Evolutionary conservation across 2,329 filamentous ascomycete species (phyloP).

Genomic region (Aspergillus transmontanensis): DNA sequence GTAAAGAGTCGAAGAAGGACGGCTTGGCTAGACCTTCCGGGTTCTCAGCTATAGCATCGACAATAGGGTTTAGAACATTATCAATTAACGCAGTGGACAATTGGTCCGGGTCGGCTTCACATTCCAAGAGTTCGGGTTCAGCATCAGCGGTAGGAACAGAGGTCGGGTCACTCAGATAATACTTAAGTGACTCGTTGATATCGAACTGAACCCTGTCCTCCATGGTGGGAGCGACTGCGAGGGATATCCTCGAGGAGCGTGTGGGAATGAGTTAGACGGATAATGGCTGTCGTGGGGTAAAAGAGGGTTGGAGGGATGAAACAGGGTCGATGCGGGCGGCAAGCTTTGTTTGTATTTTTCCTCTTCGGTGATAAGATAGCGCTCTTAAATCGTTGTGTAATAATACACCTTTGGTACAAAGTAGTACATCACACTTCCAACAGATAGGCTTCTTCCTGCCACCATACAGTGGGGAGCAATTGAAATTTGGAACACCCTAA

Average conservation of each 20-base stretch:
- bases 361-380: constrained; percentile 22
- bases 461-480: too few species aligned
- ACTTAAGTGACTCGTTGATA: constrained; percentile 93
- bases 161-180: constrained; percentile 91
- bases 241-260: constrained; percentile 19
- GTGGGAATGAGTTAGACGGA: neutral
- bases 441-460: neutral
- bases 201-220: constrained; percentile 75
- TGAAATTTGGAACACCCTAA: too few species aligned
- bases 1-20: constrained; percentile 84
- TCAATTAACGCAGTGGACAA: constrained; percentile 80
- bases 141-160: constrained; percentile 84
- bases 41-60: constrained; percentile 88
- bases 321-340: constrained; percentile 8
- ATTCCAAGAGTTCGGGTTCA: constrained; percentile 79
- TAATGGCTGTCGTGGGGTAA: constrained; percentile 1
- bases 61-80: constrained; percentile 83
- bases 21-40: constrained; percentile 83
- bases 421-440: neutral
- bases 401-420: neutral
- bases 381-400: neutral
- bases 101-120: constrained; percentile 86
- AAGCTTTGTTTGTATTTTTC: constrained; percentile 34
- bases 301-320: constrained; percentile 6
- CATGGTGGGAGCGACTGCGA: constrained; percentile 58